These are phyloP conservation scores for Penicillium palitans DNA, from an alignment of 2,329 filamentous ascomycete species.

Conservation along the genomic window DNA sequence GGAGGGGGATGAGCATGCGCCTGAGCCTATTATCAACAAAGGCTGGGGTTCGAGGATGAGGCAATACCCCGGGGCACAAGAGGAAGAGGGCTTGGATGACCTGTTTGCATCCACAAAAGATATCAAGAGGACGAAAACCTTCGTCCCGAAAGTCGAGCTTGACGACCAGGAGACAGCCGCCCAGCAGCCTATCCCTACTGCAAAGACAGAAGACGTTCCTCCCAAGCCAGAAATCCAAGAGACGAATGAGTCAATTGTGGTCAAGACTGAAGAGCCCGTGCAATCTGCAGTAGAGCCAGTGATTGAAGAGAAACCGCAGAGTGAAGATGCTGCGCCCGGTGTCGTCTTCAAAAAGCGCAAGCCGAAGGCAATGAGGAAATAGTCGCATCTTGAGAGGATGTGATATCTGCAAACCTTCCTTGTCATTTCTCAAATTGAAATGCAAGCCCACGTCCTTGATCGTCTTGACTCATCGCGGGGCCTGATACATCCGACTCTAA, in stretches of 20 bases:
- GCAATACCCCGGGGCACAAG: conserved; percentile 42
- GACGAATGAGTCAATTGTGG: conserved; percentile 11
- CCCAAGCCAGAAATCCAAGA: conserved; percentile 12
- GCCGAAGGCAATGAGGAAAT: conserved; percentile 46
- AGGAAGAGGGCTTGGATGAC: conserved; percentile 45
- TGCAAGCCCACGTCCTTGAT: background rate
- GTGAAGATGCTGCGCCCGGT: conserved; percentile 29
- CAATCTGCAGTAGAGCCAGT: conserved; percentile 6
- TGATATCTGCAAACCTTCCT: background rate
- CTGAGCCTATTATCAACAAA: conserved; percentile 38
- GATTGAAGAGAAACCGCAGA: conserved; percentile 14
- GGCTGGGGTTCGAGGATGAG: conserved; percentile 47
- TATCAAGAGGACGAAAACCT: conserved; percentile 37
- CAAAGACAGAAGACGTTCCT: conserved; percentile 21
- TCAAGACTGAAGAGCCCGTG: conserved; percentile 33
- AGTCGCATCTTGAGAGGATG: conserved; percentile 4
- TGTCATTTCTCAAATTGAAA: background rate
- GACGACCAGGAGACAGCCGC: conserved; percentile 16
- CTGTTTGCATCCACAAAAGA: conserved; percentile 45
- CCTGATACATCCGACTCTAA: background rate
- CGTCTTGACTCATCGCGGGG: too few relatives aligned
- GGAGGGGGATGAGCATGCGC: conserved; percentile 37
- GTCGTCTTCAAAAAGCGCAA: conserved; percentile 54
- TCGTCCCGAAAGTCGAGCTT: conserved; percentile 12
- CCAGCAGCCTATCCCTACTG: conserved; percentile 6